Base-by-base conservation (phyloP, 2,329 filamentous ascomycete species). In the Monilinia vaccinii-corymbosi region DNA sequence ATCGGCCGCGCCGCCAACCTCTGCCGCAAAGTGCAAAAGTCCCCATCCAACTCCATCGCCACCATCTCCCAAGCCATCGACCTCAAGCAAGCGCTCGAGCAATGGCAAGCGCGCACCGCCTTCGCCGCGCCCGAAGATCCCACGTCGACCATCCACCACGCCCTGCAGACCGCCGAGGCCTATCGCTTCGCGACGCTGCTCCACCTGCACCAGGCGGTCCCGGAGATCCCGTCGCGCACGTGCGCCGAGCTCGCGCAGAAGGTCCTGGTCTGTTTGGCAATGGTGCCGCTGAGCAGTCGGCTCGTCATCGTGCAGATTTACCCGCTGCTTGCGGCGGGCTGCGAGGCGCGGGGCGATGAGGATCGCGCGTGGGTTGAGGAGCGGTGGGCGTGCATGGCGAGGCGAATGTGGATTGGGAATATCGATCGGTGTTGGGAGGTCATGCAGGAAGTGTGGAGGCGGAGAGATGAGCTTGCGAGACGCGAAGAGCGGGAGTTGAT, bases 251-350 rank as follows among this genome's bases (percentile, higher is more conserved):
- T 88, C 10, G 84, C 86, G 0, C 82, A 85, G 67, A 80, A 81
- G 50, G 81, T 85, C 1, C 72, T 89, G 56, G 76, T 80, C 25
- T 78, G 82, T 55, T 73, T 89, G 3, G 84, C 84, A 3, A 85
- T 81, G 0, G 83, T 89, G 0, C 83, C 85, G 1, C 72, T 82
- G 2, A 79, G 76, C 13, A 86, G 83, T 40, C 79, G 85, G 10
- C 79, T 84, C 0, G 80, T 84, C 21, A 86, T 88, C 49, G 80
- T 88, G 2, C 86, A 89, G 44, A 86, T 88, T 61, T 89, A 84
- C 64, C 86, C 86, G 1, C 77, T 89, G 1, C 77, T 88, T 63
- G 83, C 81, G 0, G 86, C 86, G 3, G 85, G 85, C 1, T 86
- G 84, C 64, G 86, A 88, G 71, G 81, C 81, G 10, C 75, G 78